Percentiles rank a stretch among this genome's conserved stretches.
phyloP scores from a whole-genome alignment of 23 red algal genomes.

The Agarophyton chilense region DNA sequence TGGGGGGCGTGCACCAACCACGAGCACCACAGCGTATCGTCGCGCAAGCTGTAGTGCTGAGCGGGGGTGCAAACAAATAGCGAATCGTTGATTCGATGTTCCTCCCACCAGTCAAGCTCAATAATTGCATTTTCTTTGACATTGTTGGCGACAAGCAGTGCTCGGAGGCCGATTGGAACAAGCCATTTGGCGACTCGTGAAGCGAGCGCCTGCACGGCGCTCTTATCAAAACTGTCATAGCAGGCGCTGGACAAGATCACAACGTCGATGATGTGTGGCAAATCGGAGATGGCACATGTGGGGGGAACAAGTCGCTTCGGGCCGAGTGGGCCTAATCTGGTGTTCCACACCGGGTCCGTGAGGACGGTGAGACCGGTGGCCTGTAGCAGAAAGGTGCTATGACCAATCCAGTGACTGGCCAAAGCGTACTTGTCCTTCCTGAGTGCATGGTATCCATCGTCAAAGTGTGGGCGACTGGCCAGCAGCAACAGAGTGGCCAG shows the following conservation, averaged over 20 bases:
- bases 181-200: constrained; percentile 33
- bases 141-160: constrained; percentile 24
- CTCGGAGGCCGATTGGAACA: constrained; percentile 42
- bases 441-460: neutral
- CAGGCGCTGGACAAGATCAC: constrained; percentile 32
- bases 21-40: constrained; percentile 64
- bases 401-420: constrained; percentile 58
- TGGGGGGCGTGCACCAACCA: constrained; percentile 32
- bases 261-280: constrained; percentile 59
- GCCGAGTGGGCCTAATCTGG: constrained; percentile 57
- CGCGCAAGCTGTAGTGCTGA: constrained; percentile 45
- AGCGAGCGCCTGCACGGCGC: constrained; percentile 33
- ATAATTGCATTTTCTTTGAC: constrained; percentile 48
- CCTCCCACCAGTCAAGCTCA: constrained; percentile 74
- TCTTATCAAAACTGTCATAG: constrained; percentile 73
- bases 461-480: constrained; percentile 46
- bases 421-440: constrained; percentile 47
- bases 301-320: constrained; percentile 56
- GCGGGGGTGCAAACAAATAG: constrained; percentile 57
- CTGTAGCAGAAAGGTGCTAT: constrained; percentile 54
- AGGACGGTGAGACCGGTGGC: constrained; percentile 51
- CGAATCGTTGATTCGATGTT: constrained; percentile 11
- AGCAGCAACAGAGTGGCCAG: constrained; percentile 57
- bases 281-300: constrained; percentile 41
- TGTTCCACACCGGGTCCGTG: constrained; percentile 61